phyloP scores from a whole-genome alignment of 345 rosid species.

The Litchi chinensis region DNA sequence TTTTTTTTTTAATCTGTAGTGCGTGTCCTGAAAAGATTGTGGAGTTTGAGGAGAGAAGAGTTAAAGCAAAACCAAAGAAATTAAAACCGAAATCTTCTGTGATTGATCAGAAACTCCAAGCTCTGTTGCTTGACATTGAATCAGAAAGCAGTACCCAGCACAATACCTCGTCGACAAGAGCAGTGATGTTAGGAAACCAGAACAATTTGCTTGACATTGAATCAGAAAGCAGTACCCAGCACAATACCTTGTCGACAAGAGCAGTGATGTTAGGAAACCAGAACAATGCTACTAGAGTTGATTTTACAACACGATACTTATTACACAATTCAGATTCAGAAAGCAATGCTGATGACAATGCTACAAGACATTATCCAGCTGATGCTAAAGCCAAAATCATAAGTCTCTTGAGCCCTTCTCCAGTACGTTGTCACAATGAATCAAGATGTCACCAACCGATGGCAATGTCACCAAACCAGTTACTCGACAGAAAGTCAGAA shows the following conservation, averaged over 20 bases:
- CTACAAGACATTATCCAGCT: background rate
- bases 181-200: conserved; percentile 28
- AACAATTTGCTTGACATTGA: conserved; percentile 51
- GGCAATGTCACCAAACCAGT: background rate
- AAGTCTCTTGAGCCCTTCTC: background rate
- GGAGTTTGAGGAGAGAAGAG: conserved; percentile 67
- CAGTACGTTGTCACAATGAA: background rate
- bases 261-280: conserved; percentile 29
- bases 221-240: conserved; percentile 27
- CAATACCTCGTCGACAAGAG: conserved; percentile 27
- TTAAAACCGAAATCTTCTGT: conserved; percentile 29
- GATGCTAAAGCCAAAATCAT: background rate
- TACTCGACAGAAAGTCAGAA: conserved; percentile 31
- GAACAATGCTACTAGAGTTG: conserved; percentile 16
- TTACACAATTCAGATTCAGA: conserved; percentile 29
- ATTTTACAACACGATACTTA: conserved; percentile 19
- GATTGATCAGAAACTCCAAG: conserved; percentile 60
- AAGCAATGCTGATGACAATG: background rate
- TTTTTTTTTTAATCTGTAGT: conserved; percentile 33
- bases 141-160: conserved; percentile 24
- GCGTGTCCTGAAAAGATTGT: conserved; percentile 87
- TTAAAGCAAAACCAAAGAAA: conserved; percentile 44
- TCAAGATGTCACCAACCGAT: background rate
- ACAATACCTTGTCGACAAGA: conserved; percentile 27
- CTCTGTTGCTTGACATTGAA: conserved; percentile 58